phyloP scores from a whole-genome alignment of 805 yeast genomes.

The Candida succiphila region DNA sequence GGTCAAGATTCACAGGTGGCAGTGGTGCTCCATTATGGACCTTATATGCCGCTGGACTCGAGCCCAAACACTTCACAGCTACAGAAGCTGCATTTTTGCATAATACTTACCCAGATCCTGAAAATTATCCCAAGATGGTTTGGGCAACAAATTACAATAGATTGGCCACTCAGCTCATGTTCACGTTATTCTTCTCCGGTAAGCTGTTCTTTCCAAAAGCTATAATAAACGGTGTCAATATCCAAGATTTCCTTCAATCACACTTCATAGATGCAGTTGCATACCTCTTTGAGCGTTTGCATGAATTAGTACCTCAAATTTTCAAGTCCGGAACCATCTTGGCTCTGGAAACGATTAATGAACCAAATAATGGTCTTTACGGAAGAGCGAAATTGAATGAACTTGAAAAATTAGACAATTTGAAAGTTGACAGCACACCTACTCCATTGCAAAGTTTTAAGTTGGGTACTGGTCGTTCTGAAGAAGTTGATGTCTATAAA shows the following conservation, averaged over 20 bases:
- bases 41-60: constrained; percentile 74
- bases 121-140: constrained; percentile 67
- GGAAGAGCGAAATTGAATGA: constrained; percentile 47
- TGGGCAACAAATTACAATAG: constrained; percentile 87
- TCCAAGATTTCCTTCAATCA: constrained; percentile 67
- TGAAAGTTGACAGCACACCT: constrained; percentile 76
- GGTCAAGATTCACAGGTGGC: constrained; percentile 87
- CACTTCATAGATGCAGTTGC: constrained; percentile 49
- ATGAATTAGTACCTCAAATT: constrained; percentile 31
- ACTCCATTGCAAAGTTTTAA: constrained; percentile 65
- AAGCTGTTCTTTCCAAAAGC: constrained; percentile 67
- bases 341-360: constrained; percentile 83
- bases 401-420: constrained; percentile 52
- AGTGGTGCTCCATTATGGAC: constrained; percentile 96
- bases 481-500: constrained; percentile 58
- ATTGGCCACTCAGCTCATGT: constrained; percentile 71
- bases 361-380: constrained; percentile 70
- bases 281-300: constrained; percentile 32
- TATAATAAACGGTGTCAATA: constrained; percentile 57
- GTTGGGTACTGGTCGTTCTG: constrained; percentile 70
- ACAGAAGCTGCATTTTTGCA: constrained; percentile 82
- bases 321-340: constrained; percentile 40
- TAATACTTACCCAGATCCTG: constrained; percentile 37
- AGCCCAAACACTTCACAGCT: constrained; percentile 58
- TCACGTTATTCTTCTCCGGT: constrained; percentile 80